Evolutionary conservation across 495 filamentous ascomycete species (phyloP), one percentile per base, ranked within the genome.

Genomic region (Recurvomyces mirabilis): DNA sequence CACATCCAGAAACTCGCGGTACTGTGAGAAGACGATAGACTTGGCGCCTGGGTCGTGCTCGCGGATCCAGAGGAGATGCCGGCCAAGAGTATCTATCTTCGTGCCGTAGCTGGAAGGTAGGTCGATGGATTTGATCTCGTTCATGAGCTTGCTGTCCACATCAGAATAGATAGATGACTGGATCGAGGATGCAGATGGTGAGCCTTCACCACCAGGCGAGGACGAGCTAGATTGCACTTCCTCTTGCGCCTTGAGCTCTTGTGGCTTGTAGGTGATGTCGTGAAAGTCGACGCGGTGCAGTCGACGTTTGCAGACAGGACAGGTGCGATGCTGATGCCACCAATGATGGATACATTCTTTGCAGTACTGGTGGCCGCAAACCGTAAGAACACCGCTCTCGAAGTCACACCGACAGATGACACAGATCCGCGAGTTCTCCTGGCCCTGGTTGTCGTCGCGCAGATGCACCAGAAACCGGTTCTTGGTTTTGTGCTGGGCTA

Each of bases 311-410:
- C 89, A 96, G 2, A 82, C 68, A 5, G 63, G 62, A 39, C 63
- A 66, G 7, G 41, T 63, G 12, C 58, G 53, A 35, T 65, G 52
- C 9, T 41, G 5, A 4, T 39, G 51, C 60, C 56, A 82, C 89
- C 91, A 98, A 7, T 74, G 42, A 3, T 65, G 64, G 22, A 95
- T 75, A 60, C 91, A 98, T 24, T 83, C 82, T 43, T 79, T 82
- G 64, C 89, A 95, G 54, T 83, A 95, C 44, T 81, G 75, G 55
- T 98, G 89, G 0, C 89, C 89, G 61, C 89, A 98, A 2, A 81
- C 71, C 1, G 89, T 95, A 54, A 98, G 67, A 22, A 88, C 79
- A 32, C 89, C 91, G 32, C 73, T 62, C 53, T 82, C 80, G 58
- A 93, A 87, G 4, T 64, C 49, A 1, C 68, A 66, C 43, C 81